Base-by-base conservation (phyloP, 2,329 filamentous ascomycete genomes). In the Xylariaceae sp. region DNA sequence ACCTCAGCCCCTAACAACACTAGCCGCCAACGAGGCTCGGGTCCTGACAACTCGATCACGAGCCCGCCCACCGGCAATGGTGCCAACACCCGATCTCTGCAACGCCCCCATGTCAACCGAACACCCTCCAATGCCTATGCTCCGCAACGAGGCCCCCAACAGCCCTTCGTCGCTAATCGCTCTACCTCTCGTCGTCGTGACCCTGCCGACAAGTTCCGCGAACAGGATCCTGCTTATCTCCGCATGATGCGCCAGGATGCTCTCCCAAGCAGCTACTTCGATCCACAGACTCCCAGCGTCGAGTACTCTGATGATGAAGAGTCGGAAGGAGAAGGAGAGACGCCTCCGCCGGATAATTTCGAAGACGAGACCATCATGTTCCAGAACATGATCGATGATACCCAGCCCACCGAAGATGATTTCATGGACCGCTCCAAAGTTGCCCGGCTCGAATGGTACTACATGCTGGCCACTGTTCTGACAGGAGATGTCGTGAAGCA, bases 401-500 rank as follows among this genome's bases (percentile, higher is more conserved):
- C 97, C 68, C 89, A 94, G 68, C 92, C 92, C 0, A 94, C 90
- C 2, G 82, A 90, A 23, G 94, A 97, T 69, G 94, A 99, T 73
- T 75, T 97, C 55, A 88, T 89, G 73, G 89, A 97, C 67, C 89
- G 92, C 0, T 86, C 87, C 64, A 97, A 92, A 70, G 83, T 92
- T 62, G 94, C 97, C 74, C 82, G 93, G 50, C 79, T 99, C 23
- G 94, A 99, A 75, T 99, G 94, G 94, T 92, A 99, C 75, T 91
- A 91, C 2, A 99, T 99, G 94, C 78, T 99, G 58, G 90, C 93
- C 61, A 95, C 93, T 11, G 94, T 99, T 3, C 78, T 99, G 66
- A 97, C 92, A 0, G 94, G 94, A 65, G 94, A 99, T 73, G 94
- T 99, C 7, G 93, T 99, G 59, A 90, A 91, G 69, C 94, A 99